These are phyloP conservation scores for Nelumbo lutea DNA, from an alignment of 164 flowering plant genomes.

Conservation along the genomic window DNA sequence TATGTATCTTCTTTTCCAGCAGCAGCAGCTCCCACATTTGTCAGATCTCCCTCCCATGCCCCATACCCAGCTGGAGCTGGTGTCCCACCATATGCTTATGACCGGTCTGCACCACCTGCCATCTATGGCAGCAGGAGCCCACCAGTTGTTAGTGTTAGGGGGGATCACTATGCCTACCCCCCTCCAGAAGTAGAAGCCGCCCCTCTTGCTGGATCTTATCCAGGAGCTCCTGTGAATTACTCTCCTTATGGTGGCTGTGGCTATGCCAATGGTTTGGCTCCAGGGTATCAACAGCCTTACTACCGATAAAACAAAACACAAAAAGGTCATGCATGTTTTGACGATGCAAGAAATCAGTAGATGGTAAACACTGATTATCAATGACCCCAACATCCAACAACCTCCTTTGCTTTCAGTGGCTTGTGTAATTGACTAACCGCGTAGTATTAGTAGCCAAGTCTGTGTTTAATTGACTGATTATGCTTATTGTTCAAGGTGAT, in stretches of 20 bases:
- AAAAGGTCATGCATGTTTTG: background rate
- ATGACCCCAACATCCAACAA: conserved; percentile 12
- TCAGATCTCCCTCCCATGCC: conserved; percentile 58
- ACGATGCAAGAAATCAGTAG: conserved; percentile 9
- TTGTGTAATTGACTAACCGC: conserved; percentile 34
- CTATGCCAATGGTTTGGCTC: conserved; percentile 23
- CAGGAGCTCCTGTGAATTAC: conserved; percentile 32
- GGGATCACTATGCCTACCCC: conserved; percentile 47
- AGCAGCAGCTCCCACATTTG: conserved; percentile 60
- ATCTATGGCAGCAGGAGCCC: conserved; percentile 76
- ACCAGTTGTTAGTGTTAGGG: conserved; percentile 19
- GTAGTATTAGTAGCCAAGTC: conserved; percentile 21
- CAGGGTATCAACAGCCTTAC: conserved; percentile 34
- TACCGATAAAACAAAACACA: conserved; percentile 21
- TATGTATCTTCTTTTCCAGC: conserved; percentile 73
- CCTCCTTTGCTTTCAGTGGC: conserved; percentile 18
- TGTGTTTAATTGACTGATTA: conserved; percentile 29
- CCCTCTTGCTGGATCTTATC: conserved; percentile 26
- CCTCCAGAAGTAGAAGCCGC: conserved; percentile 39
- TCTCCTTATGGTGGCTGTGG: conserved; percentile 33
- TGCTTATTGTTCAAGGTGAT: conserved; percentile 10
- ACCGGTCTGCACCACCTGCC: conserved; percentile 44
- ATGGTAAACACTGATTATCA: conserved; percentile 23
- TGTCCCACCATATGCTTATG: conserved; percentile 46
- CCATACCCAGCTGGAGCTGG: conserved; percentile 43